phyloP scores from a whole-genome alignment of 2,329 filamentous ascomycete species.

The Diplodia seriata region DNA sequence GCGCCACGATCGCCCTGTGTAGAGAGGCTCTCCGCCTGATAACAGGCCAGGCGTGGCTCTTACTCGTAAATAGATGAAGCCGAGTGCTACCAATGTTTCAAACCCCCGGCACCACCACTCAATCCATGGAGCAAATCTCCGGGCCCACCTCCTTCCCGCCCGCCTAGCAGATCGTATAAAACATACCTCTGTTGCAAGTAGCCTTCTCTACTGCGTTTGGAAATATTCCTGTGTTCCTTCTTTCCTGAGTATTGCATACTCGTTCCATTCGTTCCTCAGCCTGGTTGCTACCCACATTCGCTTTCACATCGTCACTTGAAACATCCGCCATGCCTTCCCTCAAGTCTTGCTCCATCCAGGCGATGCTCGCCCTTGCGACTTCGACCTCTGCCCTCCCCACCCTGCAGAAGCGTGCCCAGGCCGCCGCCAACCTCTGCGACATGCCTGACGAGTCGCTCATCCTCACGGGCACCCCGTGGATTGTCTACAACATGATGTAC shows the following conservation, averaged over 20 bases:
- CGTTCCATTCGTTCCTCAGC: conserved; percentile 19
- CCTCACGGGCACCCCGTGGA: conserved; percentile 52
- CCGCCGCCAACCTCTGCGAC: conserved; percentile 34
- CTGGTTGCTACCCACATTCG: conserved; percentile 17
- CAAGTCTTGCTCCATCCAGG: conserved; percentile 25
- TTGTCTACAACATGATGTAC: conserved; percentile 57
- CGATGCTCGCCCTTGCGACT: conserved; percentile 33
- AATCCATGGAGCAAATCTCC: conserved; percentile 27
- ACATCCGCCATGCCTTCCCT: conserved; percentile 26
- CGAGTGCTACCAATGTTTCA: conserved; percentile 27
- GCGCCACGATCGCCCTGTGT: conserved; percentile 6
- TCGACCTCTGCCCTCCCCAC: conserved; percentile 29
- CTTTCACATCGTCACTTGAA: neutral
- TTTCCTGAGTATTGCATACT: conserved; percentile 26
- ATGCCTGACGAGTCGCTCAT: conserved; percentile 36
- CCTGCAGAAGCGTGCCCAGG: conserved; percentile 30
- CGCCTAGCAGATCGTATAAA: conserved; percentile 13
- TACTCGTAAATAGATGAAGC: conserved; percentile 22
- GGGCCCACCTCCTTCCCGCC: conserved; percentile 16
- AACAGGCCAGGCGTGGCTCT: conserved; percentile 11
- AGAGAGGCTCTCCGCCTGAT: conserved; percentile 17
- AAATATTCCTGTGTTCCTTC: conserved; percentile 1
- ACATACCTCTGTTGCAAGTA: neutral
- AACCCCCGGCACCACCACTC: conserved; percentile 14
- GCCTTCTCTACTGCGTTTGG: neutral